Percentiles rank a stretch among this genome's conserved stretches.
Evolutionary conservation across 352 stramenopile genomes (phyloP).

Genomic region (Phytopythium delawarense): DNA sequence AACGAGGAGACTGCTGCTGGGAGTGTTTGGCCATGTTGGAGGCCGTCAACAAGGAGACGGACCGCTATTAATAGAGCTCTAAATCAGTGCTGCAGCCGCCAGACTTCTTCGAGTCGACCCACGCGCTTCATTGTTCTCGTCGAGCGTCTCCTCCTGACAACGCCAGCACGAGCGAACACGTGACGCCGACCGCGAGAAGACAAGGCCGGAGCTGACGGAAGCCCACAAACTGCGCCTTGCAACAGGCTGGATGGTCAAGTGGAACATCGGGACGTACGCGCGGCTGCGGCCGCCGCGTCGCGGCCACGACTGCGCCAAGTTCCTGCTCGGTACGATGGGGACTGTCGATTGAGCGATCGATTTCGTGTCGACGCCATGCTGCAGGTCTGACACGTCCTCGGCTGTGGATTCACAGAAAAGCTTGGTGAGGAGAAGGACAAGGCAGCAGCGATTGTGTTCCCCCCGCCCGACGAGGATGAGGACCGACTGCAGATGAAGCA

Average conservation of each 20-base stretch:
- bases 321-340: conserved; percentile 37
- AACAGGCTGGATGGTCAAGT: conserved; percentile 48
- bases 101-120: too few relatives aligned
- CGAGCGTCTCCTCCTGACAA: too few relatives aligned
- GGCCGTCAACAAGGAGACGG: too few relatives aligned
- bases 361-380: background rate
- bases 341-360: background rate
- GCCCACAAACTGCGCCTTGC: too few relatives aligned
- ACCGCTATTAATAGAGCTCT: too few relatives aligned
- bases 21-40: too few relatives aligned
- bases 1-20: too few relatives aligned
- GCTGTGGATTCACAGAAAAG: conserved; percentile 24
- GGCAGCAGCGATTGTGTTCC: conserved; percentile 53
- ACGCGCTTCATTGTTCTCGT: too few relatives aligned
- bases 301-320: conserved; percentile 55
- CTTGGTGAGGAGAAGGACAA: conserved; percentile 38
- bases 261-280: conserved; percentile 73
- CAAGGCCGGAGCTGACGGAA: too few relatives aligned
- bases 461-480: conserved; percentile 47
- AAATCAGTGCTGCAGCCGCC: too few relatives aligned
- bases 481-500: conserved; percentile 65
- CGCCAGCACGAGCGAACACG: too few relatives aligned
- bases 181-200: too few relatives aligned
- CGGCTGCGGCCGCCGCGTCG: conserved; percentile 55
- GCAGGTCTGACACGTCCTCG: background rate